These are phyloP conservation scores for Botrytis cinerea DNA, from an alignment of 2,329 filamentous ascomycete genomes.

Conservation along the genomic window DNA sequence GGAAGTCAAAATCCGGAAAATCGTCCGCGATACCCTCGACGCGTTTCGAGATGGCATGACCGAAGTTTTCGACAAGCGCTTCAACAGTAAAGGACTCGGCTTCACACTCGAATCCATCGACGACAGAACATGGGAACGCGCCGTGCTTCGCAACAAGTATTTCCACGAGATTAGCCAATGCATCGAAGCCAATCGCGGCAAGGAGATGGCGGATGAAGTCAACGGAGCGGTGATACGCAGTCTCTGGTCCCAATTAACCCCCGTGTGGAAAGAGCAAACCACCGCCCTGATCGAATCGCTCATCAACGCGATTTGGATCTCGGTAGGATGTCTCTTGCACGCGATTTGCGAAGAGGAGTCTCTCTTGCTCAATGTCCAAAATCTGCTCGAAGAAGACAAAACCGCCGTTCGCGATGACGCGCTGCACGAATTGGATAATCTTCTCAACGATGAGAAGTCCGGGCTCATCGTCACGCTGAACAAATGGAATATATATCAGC, in stretches of 20 bases:
- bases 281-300: not conserved
- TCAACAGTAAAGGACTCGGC: not conserved
- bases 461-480: slow-evolving; percentile 2
- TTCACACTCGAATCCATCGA: not conserved
- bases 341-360: not conserved
- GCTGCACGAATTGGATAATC: not conserved
- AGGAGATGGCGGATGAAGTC: slow-evolving; percentile 3
- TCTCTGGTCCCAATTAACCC: slow-evolving; percentile 6
- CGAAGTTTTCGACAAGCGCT: not conserved
- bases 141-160: not conserved
- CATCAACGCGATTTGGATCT: not conserved
- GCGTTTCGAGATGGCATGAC: slow-evolving; percentile 6
- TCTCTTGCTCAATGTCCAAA: not conserved
- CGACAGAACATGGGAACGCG: not conserved
- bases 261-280: not conserved
- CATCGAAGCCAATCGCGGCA: slow-evolving; percentile 5
- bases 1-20: slow-evolving; percentile 1
- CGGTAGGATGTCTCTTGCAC: not conserved
- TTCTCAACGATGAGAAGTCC: slow-evolving; percentile 4
- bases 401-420: not conserved
- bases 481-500: not conserved
- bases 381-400: not conserved
- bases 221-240: not conserved
- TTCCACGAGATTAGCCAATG: not conserved
- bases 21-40: slow-evolving; percentile 2